Percentiles rank a stretch among this genome's conserved stretches.
Evolutionary conservation across 768 basidiomycete genomes (phyloP).

Genomic region (Leccinum aurantiacum): DNA sequence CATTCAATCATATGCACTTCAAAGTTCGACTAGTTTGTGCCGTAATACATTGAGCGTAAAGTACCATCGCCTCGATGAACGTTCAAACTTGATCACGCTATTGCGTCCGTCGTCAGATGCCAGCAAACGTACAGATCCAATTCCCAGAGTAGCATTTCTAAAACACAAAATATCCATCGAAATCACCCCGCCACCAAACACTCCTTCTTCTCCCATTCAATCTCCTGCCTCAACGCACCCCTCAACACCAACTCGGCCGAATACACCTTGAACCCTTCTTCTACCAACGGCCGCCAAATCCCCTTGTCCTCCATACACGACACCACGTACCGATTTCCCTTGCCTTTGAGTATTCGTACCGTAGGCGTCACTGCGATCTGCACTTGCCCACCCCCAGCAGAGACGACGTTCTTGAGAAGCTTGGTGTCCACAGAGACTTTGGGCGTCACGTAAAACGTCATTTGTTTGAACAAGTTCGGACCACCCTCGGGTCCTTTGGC

Average conservation of each 20-base stretch:
- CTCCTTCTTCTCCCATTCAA: constrained; percentile 56
- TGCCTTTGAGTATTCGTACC: constrained; percentile 50
- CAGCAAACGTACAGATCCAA: neutral
- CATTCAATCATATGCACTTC: no score
- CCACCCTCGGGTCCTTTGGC: constrained; percentile 50
- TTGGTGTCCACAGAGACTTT: constrained; percentile 58
- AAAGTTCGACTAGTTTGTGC: no score
- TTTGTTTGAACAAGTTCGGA: constrained; percentile 55
- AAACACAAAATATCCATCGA: neutral
- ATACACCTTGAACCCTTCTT: constrained; percentile 58
- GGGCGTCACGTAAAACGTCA: constrained; percentile 74
- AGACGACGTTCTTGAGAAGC: constrained; percentile 67
- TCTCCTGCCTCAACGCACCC: constrained; percentile 61
- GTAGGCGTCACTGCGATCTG: constrained; percentile 50
- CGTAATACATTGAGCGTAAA: no score
- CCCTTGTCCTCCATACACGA: constrained; percentile 63
- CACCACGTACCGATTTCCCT: constrained; percentile 55
- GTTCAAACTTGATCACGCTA: no score
- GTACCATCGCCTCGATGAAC: no score
- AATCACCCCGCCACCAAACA: constrained; percentile 20
- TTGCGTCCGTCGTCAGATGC: neutral
- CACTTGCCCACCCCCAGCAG: constrained; percentile 72
- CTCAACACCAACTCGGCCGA: constrained; percentile 66
- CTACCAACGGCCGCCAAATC: constrained; percentile 63
- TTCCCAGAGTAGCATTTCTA: neutral